Base-by-base conservation (phyloP, 192 early-diverging fungal genomes). In the Tieghemiomyces parasiticus region DNA sequence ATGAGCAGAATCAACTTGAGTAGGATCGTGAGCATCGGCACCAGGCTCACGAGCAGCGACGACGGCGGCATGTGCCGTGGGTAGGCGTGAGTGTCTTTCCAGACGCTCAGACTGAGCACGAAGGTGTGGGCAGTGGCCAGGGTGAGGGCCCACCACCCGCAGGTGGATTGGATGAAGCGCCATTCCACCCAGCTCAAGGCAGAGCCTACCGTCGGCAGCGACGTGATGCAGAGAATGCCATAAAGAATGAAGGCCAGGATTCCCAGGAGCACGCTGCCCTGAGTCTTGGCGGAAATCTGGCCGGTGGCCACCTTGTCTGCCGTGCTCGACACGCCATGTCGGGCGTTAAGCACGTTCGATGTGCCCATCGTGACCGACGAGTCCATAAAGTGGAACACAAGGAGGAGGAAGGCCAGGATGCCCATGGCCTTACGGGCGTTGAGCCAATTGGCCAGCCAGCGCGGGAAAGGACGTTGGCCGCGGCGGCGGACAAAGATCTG, bases 381-480 rank as follows among this genome's bases (percentile, higher is more conserved):
- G 32, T 10, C 26, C 9, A 58, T 35, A 20, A 38, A 30, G 55
- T 58, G 55, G 33, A 58, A n/a, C 16, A 58, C n/a, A 16, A 58
- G 9, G 20, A 58, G 33, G 19, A 58, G 20, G n/a, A 58, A 38
- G 32, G 55, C 55, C 55, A 58, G 13, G n/a, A 58, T 16, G 16
- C 55, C 55, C 34, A 58, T 30, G 24, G 33, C 32, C n/a, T 35
- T 32, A 9, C 55, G 55, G 33, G 55, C 55, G 19, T 34, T 38
- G 33, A 58, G 55, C 55, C 55, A 58, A 34, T 58, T 58, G 55
- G 55, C 55, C 55, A 58, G 33, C 55, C 55, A 58, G 22, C 2
- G 2, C 22, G 55, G 55, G 32, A 58, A 58, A 26, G 55, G 22
- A 19, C 33, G 30, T 16, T n/a, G 32, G 10, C 33, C 30, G 10